Conservation (phyloP, 768 basidiomycete species). For the Galerina sulciceps region DNA sequence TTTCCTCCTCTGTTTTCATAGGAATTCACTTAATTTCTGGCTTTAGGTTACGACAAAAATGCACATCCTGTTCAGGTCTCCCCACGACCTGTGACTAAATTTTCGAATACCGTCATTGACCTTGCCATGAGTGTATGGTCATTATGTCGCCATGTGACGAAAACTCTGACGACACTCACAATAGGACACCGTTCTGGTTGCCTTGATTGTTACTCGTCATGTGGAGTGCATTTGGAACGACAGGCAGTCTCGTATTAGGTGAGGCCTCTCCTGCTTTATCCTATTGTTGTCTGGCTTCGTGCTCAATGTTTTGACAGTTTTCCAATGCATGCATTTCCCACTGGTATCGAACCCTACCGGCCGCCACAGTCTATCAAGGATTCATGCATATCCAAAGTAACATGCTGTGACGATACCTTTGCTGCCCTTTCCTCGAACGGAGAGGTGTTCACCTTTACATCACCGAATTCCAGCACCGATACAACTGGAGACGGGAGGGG, state of each 20-base stretch:
- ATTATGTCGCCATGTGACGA: background rate
- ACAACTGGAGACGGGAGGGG: slow-evolving; percentile 31
- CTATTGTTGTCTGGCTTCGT: background rate
- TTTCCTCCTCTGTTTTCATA: background rate
- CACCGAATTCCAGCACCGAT: slow-evolving; percentile 35
- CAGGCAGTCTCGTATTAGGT: slow-evolving; percentile 76
- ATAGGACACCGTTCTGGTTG: slow-evolving; percentile 84
- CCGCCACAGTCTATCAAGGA: slow-evolving; percentile 77
- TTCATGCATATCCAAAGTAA: slow-evolving; percentile 79
- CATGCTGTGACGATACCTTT: slow-evolving; percentile 77
- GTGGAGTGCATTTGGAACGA: slow-evolving; percentile 87
- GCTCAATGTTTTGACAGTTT: slow-evolving; percentile 50
- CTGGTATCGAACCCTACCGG: slow-evolving; percentile 76
- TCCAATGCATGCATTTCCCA: slow-evolving; percentile 75
- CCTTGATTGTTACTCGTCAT: slow-evolving; percentile 77
- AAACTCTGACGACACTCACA: background rate
- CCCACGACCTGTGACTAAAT: slow-evolving; percentile 82
- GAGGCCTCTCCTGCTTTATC: slow-evolving; percentile 17
- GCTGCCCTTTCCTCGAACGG: slow-evolving; percentile 85
- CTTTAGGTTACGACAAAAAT: slow-evolving; percentile 73
- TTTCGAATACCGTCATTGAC: slow-evolving; percentile 70
- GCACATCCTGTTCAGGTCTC: slow-evolving; percentile 75
- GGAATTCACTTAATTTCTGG: background rate
- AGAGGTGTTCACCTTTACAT: slow-evolving; percentile 87
- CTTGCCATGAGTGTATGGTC: slow-evolving; percentile 76